Percentiles rank a stretch among this genome's conserved stretches.
phyloP scores from a whole-genome alignment of 73 alveolate genomes.

The Paramecium biaurelia region DNA sequence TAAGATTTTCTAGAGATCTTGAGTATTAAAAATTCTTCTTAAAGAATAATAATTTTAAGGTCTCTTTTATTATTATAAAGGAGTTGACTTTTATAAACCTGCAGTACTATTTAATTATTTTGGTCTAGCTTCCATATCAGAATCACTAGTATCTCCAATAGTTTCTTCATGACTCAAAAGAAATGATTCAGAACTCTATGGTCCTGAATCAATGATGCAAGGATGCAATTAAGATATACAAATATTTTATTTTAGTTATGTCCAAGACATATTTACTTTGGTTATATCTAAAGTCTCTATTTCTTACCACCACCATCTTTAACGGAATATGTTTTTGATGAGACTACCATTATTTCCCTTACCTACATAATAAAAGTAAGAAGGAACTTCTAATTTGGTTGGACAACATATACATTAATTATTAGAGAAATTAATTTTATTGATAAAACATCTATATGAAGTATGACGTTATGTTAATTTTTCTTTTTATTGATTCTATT shows the following conservation, averaged over 20 bases:
- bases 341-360: conserved; percentile 81
- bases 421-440: conserved; percentile 44
- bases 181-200: conserved; percentile 15
- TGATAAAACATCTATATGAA: conserved; percentile 52
- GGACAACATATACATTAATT: conserved; percentile 43
- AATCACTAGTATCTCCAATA: conserved; percentile 58
- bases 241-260: conserved; percentile 28
- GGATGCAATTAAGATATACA: conserved; percentile 14
- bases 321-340: conserved; percentile 68
- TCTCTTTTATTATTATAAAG: background rate
- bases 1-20: background rate
- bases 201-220: background rate
- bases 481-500: conserved; percentile 27
- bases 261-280: conserved; percentile 54
- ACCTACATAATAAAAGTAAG: conserved; percentile 80
- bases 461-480: conserved; percentile 34
- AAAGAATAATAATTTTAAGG: conserved; percentile 19
- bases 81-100: background rate
- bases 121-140: conserved; percentile 39
- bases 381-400: conserved; percentile 18
- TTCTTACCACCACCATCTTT: conserved; percentile 88
- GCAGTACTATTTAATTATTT: background rate
- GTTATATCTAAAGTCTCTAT: conserved; percentile 60
- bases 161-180: conserved; percentile 22
- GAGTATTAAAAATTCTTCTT: background rate